phyloP scores from a whole-genome alignment of 371 early-diverging fungal species.

The Mucor velutinosus region DNA sequence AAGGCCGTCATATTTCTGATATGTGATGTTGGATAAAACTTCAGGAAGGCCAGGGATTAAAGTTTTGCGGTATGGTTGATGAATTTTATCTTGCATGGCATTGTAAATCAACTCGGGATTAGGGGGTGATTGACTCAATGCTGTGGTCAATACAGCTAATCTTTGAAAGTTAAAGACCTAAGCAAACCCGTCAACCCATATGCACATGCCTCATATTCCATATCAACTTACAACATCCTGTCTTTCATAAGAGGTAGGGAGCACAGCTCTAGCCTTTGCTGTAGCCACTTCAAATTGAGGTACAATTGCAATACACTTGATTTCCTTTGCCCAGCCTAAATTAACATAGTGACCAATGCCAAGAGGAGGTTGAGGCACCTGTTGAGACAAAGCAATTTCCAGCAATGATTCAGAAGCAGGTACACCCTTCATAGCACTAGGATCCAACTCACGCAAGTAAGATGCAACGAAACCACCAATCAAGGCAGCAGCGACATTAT shows the following conservation, averaged over 20 bases:
- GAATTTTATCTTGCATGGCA: slow-evolving; percentile 93
- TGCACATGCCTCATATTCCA: neutral
- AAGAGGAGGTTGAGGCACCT: slow-evolving; percentile 58
- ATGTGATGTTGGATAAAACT: slow-evolving; percentile 74
- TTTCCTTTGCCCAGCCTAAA: slow-evolving; percentile 66
- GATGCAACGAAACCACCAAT: slow-evolving; percentile 93
- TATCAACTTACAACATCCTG: slow-evolving; percentile 74
- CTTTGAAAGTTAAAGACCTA: slow-evolving; percentile 94
- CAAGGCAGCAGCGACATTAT: slow-evolving; percentile 93
- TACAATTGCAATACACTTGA: slow-evolving; percentile 85
- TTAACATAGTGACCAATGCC: slow-evolving; percentile 72
- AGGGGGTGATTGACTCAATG: slow-evolving; percentile 71
- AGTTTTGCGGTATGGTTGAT: slow-evolving; percentile 91
- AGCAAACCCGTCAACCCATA: neutral
- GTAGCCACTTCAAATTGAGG: slow-evolving; percentile 94
- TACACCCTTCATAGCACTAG: slow-evolving; percentile 55
- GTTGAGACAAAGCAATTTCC: slow-evolving; percentile 37
- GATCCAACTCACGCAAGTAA: slow-evolving; percentile 66
- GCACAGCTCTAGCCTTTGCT: slow-evolving; percentile 84
- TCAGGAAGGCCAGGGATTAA: slow-evolving; percentile 93
- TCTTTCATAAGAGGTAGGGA: slow-evolving; percentile 78
- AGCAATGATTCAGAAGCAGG: slow-evolving; percentile 62
- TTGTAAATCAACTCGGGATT: slow-evolving; percentile 78
- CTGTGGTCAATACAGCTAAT: slow-evolving; percentile 83
- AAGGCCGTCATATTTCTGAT: slow-evolving; percentile 77